Percentiles rank a stretch among this genome's conserved stretches.
Conservation (phyloP, 805 yeast species). For the Starmerella apis region DNA sequence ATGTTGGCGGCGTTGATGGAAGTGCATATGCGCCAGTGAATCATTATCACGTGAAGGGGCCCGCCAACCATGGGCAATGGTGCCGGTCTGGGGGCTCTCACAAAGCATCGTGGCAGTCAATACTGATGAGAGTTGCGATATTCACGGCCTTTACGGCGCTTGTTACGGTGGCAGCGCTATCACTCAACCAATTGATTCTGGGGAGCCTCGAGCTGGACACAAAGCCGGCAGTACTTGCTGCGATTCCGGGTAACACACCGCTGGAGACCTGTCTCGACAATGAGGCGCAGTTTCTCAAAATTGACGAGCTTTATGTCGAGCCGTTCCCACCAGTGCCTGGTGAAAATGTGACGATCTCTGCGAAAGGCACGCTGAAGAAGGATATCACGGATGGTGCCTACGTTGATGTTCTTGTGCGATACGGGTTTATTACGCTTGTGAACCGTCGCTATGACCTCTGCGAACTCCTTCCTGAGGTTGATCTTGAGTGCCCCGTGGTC, state of each 20-base stretch:
- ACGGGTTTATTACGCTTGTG: conserved; percentile 80
- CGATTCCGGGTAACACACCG: conserved; percentile 83
- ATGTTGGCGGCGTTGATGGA: too few species aligned
- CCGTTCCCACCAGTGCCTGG: conserved; percentile 92
- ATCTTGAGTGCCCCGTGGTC: conserved; percentile 70
- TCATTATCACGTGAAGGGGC: not conserved
- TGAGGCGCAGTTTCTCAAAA: conserved; percentile 51
- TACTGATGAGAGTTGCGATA: not conserved
- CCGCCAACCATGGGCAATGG: too few species aligned
- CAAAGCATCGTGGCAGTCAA: not conserved
- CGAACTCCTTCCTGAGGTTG: conserved; percentile 74
- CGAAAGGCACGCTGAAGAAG: conserved; percentile 51
- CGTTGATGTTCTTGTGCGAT: conserved; percentile 84
- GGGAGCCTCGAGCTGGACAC: not conserved
- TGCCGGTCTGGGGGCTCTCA: too few species aligned
- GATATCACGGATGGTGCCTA: conserved; percentile 75
- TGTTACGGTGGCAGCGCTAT: not conserved
- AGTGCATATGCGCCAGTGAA: not conserved
- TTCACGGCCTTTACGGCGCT: not conserved
- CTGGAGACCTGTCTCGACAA: conserved; percentile 61
- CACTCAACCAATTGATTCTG: not conserved
- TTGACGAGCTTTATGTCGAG: conserved; percentile 47
- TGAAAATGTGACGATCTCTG: conserved; percentile 66
- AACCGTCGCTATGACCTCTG: conserved; percentile 90
- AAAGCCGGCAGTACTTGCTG: conserved; percentile 10